Evolutionary conservation across 345 rosid species (phyloP).

Genomic region (Alliaria petiolata): DNA sequence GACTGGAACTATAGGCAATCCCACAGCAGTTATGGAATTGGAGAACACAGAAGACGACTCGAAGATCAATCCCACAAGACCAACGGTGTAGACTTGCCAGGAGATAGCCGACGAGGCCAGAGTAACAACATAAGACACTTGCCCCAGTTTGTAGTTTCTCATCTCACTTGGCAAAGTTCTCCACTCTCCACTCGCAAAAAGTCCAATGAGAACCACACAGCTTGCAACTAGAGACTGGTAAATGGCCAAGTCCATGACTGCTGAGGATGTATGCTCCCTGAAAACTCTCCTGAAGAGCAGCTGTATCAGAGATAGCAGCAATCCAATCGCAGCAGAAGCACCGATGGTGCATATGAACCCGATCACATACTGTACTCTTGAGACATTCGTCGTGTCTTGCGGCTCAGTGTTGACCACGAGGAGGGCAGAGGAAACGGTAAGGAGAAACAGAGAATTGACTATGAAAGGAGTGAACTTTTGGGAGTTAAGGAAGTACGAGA

Average conservation of each 20-base stretch:
- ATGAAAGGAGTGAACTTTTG: constrained; percentile 47
- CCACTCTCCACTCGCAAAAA: constrained; percentile 62
- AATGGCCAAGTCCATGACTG: constrained; percentile 41
- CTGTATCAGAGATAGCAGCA: constrained; percentile 42
- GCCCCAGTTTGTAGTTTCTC: constrained; percentile 43
- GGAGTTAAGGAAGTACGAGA: constrained; percentile 47
- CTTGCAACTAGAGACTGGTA: constrained; percentile 39
- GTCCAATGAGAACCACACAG: constrained; percentile 32
- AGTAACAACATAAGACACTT: constrained; percentile 39
- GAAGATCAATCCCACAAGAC: constrained; percentile 34
- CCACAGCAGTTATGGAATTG: constrained; percentile 26
- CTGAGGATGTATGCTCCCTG: constrained; percentile 33
- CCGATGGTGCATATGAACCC: constrained; percentile 47
- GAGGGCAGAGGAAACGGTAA: constrained; percentile 47
- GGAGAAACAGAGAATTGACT: constrained; percentile 42
- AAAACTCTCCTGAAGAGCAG: constrained; percentile 33
- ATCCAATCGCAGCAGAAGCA: constrained; percentile 41
- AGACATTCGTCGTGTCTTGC: background rate
- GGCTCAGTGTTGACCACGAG: constrained; percentile 33
- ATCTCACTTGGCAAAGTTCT: constrained; percentile 36
- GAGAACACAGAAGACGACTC: constrained; percentile 28
- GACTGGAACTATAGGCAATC: constrained; percentile 48
- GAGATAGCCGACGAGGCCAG: constrained; percentile 37
- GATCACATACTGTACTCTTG: constrained; percentile 18
- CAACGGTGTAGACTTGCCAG: constrained; percentile 46